Evolutionary conservation across 148 eudicot species (phyloP), one percentile per base, ranked within the genome.

Genomic region (Talinum fruticosum): DNA sequence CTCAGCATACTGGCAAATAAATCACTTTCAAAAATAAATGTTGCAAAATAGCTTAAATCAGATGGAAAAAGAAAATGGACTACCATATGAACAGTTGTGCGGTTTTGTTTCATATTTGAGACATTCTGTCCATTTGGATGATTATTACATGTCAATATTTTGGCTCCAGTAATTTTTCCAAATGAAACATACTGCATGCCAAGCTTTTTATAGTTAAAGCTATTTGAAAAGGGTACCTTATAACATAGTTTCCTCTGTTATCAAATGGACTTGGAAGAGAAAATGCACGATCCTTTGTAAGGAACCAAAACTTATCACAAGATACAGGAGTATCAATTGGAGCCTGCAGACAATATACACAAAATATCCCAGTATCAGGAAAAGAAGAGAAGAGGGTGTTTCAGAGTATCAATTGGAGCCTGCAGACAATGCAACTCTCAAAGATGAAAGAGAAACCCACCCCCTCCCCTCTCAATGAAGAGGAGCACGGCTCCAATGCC

Each of bases 211-310:
- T 14, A 74, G 23, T 74, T 14, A 38, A 37, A 21, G 37, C n/a
- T 57, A 34, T 26, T 70, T 28, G 4, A 61, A 26, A 51, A n/a
- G 53, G 71, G 32, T 89, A 96, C 97, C 99, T 93, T 82, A 96
- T 96, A 53, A 93, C 91, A 81, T 91, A 96, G 85, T 96, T 96
- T 83, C 99, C 99, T 83, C 79, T 84, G 86, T 96, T 92, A 75
- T 93, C 84, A 84, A 96, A 96, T 71, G 99, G 99, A 81, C 86
- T 86, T 77, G 97, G 97, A 73, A 96, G 80, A 61, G 99, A 79
- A 70, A 91, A 79, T 62, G 99, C 89, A 81, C 82, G 97, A 72
- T 81, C 76, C 80, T 81, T 84, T 37, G 96, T 84, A 59, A 96
- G 90, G 49, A 93, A 78, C 97, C 90, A 91, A 85, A 96, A 93